phyloP scores from a whole-genome alignment of 139 green algal genomes.

The Trebouxia sp. region DNA sequence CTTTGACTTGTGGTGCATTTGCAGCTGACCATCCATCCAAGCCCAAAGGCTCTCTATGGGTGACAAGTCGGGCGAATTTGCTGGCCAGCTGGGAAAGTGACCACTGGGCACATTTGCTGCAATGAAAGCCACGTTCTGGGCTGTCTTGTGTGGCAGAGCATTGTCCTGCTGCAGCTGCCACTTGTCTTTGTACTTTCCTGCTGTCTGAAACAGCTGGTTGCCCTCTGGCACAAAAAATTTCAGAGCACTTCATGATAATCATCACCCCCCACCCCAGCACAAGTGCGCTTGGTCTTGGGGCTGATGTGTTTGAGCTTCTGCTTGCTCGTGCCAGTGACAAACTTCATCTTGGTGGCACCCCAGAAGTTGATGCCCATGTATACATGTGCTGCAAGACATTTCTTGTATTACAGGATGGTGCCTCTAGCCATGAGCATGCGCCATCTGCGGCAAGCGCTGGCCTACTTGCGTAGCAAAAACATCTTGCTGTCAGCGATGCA shows the following conservation, averaged over 20 bases:
- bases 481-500: too few relatives aligned
- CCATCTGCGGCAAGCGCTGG: too few relatives aligned
- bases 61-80: background rate
- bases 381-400: background rate
- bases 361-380: background rate
- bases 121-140: background rate
- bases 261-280: background rate
- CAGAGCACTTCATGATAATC: background rate
- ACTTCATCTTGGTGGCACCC: background rate
- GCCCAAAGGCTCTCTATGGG: background rate
- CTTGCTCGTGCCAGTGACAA: background rate
- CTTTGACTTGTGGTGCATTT: background rate
- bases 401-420: too few relatives aligned
- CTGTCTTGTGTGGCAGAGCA: background rate
- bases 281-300: too few relatives aligned
- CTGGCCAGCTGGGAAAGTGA: background rate
- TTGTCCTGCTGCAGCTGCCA: conserved; percentile 10
- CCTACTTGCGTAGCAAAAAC: too few relatives aligned
- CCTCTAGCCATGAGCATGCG: too few relatives aligned
- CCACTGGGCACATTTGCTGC: background rate
- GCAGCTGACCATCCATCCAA: background rate
- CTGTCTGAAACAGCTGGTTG: background rate
- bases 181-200: background rate
- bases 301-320: background rate
- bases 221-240: background rate